Conservation (phyloP, 1,139 yeast species). For the Wickerhamomyces sp. region DNA sequence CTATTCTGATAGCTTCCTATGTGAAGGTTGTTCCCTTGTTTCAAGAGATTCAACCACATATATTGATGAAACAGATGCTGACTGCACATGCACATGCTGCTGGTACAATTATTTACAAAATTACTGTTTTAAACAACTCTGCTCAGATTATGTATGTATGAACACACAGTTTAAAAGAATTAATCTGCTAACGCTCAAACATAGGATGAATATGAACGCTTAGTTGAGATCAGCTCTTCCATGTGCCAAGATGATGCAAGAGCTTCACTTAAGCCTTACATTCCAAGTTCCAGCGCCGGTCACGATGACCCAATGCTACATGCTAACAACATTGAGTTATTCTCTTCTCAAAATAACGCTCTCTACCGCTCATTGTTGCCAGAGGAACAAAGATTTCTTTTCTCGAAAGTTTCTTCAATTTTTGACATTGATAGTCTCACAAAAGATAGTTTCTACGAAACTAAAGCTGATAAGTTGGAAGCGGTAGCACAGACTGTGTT, state of each 20-base stretch:
- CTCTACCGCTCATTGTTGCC: conserved; percentile 18
- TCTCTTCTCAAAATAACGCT: conserved; percentile 13
- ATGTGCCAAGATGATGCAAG: conserved; percentile 13
- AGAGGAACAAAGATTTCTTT: conserved; percentile 15
- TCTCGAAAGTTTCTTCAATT: conserved; percentile 8
- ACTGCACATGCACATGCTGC: conserved; percentile 23
- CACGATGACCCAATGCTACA: neutral
- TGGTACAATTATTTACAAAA: conserved; percentile 21
- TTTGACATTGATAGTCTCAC: conserved; percentile 10
- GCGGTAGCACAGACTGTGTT: too few species aligned
- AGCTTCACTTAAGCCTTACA: conserved; percentile 13
- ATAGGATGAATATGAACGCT: conserved; percentile 10
- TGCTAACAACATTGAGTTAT: conserved; percentile 8
- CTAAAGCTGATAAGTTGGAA: neutral
- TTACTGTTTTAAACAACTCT: conserved; percentile 22
- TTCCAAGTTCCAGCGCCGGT: conserved; percentile 1
- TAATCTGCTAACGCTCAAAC: neutral
- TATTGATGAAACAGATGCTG: conserved; percentile 12
- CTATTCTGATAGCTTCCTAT: conserved; percentile 17
- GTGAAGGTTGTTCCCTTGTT: conserved; percentile 24
- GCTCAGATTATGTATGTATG: conserved; percentile 8
- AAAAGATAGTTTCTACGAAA: neutral
- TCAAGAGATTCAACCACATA: conserved; percentile 2
- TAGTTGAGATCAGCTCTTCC: conserved; percentile 7
- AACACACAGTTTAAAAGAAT: neutral